These are phyloP conservation scores for Monosporozyma aerobia DNA, from an alignment of 805 yeast species.

Conservation along the genomic window DNA sequence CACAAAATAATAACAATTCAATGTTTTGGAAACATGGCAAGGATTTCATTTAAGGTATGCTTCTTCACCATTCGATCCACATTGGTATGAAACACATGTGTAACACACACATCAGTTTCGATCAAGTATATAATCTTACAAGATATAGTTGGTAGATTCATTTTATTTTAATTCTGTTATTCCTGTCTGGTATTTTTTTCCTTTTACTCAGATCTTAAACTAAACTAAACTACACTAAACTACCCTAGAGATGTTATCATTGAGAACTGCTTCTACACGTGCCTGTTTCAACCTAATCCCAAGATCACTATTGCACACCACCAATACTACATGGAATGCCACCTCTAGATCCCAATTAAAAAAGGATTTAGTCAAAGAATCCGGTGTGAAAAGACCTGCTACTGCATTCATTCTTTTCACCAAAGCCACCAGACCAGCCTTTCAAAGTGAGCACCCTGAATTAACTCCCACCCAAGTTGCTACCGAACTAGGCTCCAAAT, in stretches of 20 bases:
- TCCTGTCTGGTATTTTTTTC: too few species aligned
- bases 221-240: background rate
- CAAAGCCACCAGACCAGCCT: constrained; percentile 10
- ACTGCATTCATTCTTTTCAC: constrained; percentile 20
- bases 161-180: too few species aligned
- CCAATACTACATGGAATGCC: constrained; percentile 1
- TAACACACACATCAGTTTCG: too few species aligned
- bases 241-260: background rate
- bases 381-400: constrained; percentile 22
- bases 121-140: too few species aligned
- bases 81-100: background rate
- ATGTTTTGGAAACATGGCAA: background rate
- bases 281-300: background rate
- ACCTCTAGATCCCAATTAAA: constrained; percentile 15
- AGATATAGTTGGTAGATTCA: too few species aligned
- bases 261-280: background rate
- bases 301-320: background rate
- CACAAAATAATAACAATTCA: background rate
- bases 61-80: background rate
- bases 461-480: constrained; percentile 22
- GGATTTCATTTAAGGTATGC: background rate
- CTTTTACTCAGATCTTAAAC: background rate
- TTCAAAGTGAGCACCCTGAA: constrained; percentile 15
- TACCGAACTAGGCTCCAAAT: constrained; percentile 69
- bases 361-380: constrained; percentile 11